Evolutionary conservation across 345 rosid genomes (phyloP).

Genomic region (Angophora floribunda): DNA sequence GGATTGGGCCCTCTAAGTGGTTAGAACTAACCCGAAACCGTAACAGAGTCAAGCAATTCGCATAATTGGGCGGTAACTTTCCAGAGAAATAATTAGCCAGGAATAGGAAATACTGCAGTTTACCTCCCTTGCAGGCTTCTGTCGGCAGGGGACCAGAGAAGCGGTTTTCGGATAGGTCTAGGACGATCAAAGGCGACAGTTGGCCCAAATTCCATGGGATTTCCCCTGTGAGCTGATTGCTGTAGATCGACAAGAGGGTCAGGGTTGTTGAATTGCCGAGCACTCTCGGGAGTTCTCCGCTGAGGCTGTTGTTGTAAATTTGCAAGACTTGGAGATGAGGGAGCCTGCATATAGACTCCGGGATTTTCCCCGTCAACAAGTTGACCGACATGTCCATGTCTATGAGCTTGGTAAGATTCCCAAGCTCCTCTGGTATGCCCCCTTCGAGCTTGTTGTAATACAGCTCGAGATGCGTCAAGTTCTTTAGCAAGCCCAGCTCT

Average conservation of each 20-base stretch:
- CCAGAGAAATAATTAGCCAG: slow-evolving; percentile 66
- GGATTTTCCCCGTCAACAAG: slow-evolving; percentile 59
- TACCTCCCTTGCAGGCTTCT: slow-evolving; percentile 64
- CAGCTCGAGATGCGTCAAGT: slow-evolving; percentile 70
- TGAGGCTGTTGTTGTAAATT: slow-evolving; percentile 86
- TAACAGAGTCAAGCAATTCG: slow-evolving; percentile 50
- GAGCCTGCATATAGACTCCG: slow-evolving; percentile 67
- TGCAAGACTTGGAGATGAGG: slow-evolving; percentile 70
- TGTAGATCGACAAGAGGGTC: slow-evolving; percentile 58
- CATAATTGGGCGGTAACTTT: slow-evolving; percentile 46
- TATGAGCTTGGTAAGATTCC: slow-evolving; percentile 69
- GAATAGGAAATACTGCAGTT: slow-evolving; percentile 64
- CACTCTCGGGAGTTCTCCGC: slow-evolving; percentile 64
- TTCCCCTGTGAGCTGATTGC: slow-evolving; percentile 63
- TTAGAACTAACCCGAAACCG: slow-evolving; percentile 79
- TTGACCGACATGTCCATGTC: slow-evolving; percentile 92
- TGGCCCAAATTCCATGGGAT: slow-evolving; percentile 60
- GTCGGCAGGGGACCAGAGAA: slow-evolving; percentile 68
- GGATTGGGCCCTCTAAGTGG: slow-evolving; percentile 50
- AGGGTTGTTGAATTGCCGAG: slow-evolving; percentile 57
- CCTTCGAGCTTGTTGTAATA: slow-evolving; percentile 79
- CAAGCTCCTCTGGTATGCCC: slow-evolving; percentile 69
- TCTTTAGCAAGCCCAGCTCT: slow-evolving; percentile 65
- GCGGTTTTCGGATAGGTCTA: slow-evolving; percentile 76
- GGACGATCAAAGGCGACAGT: slow-evolving; percentile 38